Evolutionary conservation across 2,329 filamentous ascomycete genomes (phyloP), one percentile per base, ranked within the genome.

Genomic region (Ophiostoma perfectum): DNA sequence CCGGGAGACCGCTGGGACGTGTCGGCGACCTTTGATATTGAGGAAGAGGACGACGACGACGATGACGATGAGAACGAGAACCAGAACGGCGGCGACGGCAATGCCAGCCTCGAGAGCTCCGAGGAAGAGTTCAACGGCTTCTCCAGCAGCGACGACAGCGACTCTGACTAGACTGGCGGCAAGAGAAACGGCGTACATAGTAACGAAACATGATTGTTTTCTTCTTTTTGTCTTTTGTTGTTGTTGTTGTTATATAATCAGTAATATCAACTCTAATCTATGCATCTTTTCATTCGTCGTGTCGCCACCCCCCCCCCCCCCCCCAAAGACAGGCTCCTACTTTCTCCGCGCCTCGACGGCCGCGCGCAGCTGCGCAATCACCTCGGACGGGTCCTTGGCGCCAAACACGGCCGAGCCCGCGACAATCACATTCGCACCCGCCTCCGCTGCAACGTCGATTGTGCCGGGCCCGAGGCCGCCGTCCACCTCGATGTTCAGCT

Each of bases 341-440:
- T 78, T 79, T 66, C 70, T 74, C 72, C 78, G 79, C 74, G 84
- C 85, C 67, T 97, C 87, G 3, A 99, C 93, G 2, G 91, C 86
- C 70, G 90, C 86, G 72, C 93, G 86, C 75, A 99, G 80, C 78
- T 90, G 82, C n/a, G 84, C 80, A 76, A 99, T 97, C 38, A 97
- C 93, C 73, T 95, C 90, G 5, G 86, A 86, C 0, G 95, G 95
- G 75, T 97, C 91, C 75, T 92, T 85, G 18, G 95, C 94, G 47
- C 93, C 93, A 79, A 98, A 99, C 7, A 99, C 93, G 55, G 95
- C 95, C 75, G 92, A 97, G 42, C 95, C 95, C 11, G 95, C 94
- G 66, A 99, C 95, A 75, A 99, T 99, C 69, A 99, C 95, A 75
- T 99, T 99, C 68, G 95, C 95, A 45, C 95, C 95, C 0, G 95